Base-by-base conservation (phyloP, 192 early-diverging fungal genomes). In the Backusella psychrophila region DNA sequence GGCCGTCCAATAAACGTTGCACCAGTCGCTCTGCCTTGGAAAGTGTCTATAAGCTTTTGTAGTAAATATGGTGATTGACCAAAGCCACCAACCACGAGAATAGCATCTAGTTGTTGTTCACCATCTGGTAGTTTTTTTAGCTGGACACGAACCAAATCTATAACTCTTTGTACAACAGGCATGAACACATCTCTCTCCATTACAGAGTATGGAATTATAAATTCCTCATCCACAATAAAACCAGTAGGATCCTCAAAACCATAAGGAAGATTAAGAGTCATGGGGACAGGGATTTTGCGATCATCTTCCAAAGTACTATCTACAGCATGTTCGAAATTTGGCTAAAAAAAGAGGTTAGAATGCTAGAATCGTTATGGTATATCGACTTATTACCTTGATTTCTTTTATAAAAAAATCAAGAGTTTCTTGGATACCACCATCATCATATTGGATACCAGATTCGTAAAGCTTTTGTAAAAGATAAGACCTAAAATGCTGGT, bases 61-160 rank as follows among this genome's bases (percentile, higher is more conserved):
- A 78, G 80, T 23, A 89, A 77, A 69, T 89, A 89, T 66, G 81
- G 80, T 46, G 84, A 87, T 26, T 81, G 85, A 33, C 84, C 82
- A 52, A 89, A 89, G 15, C 86, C 87, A 72, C 87, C 87, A 11
- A 86, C 87, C 63, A 88, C 71, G 46, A 88, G 82, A 34, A 88
- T 85, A 31, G 85, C 85, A 29, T 82, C 77, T 26, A 83, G 74
- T 29, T 80, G 72, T 2, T 23, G 53, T 59, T 59, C 23, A 26
- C 21, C 11, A 7, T 59, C 53, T 35, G 79, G 79, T 23, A 82
- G 74, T 76, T 85, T 81, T 31, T 38, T 70, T 35, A 87, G 70
- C 70, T 87, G 86, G 4, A 77, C 80, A 9, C 85, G 80, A 53
- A 87, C 81, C 69, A 85, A 68, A 5, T 75, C 73, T 46, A 87